Conservation (phyloP, 1,139 yeast species). For the Eremothecium cymbalariae region DNA sequence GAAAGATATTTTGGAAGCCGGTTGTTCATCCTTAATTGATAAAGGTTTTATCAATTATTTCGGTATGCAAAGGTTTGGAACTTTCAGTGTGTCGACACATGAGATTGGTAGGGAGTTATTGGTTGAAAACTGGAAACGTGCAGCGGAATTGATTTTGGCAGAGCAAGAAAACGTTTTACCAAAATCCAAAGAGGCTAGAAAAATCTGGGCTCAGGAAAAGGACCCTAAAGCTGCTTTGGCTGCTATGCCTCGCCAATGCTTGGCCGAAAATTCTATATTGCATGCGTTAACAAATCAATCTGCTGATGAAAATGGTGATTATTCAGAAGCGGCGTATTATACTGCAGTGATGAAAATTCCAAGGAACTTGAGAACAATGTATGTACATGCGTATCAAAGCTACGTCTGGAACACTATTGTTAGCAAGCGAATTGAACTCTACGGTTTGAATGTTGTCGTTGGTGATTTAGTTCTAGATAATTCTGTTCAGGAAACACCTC, state of each 20-base stretch:
- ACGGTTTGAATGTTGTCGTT: slow-evolving; percentile 60
- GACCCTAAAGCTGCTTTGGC: slow-evolving; percentile 59
- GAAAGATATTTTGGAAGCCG: slow-evolving; percentile 40
- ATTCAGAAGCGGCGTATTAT: slow-evolving; percentile 47
- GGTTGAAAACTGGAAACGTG: slow-evolving; percentile 68
- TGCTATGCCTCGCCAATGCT: slow-evolving; percentile 77
- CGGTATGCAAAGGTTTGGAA: slow-evolving; percentile 97
- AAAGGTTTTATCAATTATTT: slow-evolving; percentile 86
- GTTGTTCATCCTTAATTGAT: slow-evolving; percentile 51
- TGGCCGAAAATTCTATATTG: slow-evolving; percentile 75
- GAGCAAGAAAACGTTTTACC: slow-evolving; percentile 82
- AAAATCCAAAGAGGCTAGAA: slow-evolving; percentile 73
- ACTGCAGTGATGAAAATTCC: slow-evolving; percentile 88
- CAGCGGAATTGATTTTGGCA: slow-evolving; percentile 66
- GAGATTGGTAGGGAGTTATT: slow-evolving; percentile 67
- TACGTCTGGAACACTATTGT: slow-evolving; percentile 89
- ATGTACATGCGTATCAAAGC: slow-evolving; percentile 95
- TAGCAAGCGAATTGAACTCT: slow-evolving; percentile 62
- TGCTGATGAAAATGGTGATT: slow-evolving; percentile 42
- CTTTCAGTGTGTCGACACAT: slow-evolving; percentile 88
- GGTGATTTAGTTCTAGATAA: slow-evolving; percentile 74
- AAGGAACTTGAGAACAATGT: slow-evolving; percentile 85
- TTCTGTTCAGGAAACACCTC: slow-evolving; percentile 11
- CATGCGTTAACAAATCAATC: slow-evolving; percentile 44
- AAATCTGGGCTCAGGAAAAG: slow-evolving; percentile 67